These are phyloP conservation scores for Chaetomium olivaceum DNA, from an alignment of 2,329 filamentous ascomycete species.

Conservation along the genomic window DNA sequence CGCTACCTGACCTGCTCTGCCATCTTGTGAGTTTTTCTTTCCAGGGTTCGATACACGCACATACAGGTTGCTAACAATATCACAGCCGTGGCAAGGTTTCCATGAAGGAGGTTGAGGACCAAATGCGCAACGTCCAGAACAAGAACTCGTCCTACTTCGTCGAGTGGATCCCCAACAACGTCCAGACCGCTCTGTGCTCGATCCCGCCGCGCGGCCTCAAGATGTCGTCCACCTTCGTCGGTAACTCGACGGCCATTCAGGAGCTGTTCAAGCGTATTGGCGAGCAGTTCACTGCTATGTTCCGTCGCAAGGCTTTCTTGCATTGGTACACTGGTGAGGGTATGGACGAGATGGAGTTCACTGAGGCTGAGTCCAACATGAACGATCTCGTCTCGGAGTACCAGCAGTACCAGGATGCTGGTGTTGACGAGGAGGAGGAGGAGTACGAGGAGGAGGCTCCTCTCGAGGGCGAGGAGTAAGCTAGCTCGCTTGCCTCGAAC, in stretches of 20 bases:
- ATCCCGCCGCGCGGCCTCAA: constrained; percentile 96
- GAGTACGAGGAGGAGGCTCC: constrained; percentile 87
- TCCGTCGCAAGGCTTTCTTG: constrained; percentile 99
- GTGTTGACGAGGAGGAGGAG: constrained; percentile 95
- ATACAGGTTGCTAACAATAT: constrained; percentile 35
- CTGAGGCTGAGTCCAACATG: constrained; percentile 99
- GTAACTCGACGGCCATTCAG: constrained; percentile 99
- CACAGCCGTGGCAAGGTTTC: constrained; percentile 92
- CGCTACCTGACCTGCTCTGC: constrained; percentile 99
- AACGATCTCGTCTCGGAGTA: constrained; percentile 99
- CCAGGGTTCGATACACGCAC: background rate
- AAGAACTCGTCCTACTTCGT: constrained; percentile 99
- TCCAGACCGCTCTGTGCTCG: constrained; percentile 98
- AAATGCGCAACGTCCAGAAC: constrained; percentile 99
- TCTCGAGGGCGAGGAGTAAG: constrained; percentile 67
- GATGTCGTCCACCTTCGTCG: constrained; percentile 99
- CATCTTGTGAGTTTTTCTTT: constrained; percentile 72
- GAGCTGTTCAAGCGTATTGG: constrained; percentile 99
- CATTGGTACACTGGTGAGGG: constrained; percentile 99
- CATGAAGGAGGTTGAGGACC: constrained; percentile 99
- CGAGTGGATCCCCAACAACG: constrained; percentile 99
- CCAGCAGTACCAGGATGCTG: constrained; percentile 99
- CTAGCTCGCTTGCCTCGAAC: background rate
- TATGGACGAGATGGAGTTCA: constrained; percentile 99
- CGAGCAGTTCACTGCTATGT: constrained; percentile 99